Evolutionary conservation across 2,329 filamentous ascomycete genomes (phyloP).

Genomic region (Neocucurbitaria cava): DNA sequence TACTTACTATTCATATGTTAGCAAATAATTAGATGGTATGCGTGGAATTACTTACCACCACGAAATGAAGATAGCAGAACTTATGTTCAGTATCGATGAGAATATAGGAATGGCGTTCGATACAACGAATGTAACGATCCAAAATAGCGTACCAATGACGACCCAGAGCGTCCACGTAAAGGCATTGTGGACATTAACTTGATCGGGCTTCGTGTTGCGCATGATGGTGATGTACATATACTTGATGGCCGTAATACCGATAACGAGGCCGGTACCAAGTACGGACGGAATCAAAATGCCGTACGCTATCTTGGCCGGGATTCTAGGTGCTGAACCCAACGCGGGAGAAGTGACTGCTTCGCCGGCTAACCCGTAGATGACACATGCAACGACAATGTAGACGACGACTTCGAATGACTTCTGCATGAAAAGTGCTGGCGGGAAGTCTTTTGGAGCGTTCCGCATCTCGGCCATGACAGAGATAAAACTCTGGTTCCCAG

Average conservation of each 20-base stretch:
- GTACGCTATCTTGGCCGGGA: constrained; percentile 70
- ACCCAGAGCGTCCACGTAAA: constrained; percentile 67
- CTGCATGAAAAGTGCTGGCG: constrained; percentile 66
- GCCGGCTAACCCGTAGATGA: constrained; percentile 73
- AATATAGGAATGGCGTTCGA: constrained; percentile 61
- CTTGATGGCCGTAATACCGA: constrained; percentile 70
- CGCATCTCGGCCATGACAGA: constrained; percentile 70
- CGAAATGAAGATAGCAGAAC: constrained; percentile 63
- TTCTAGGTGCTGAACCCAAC: constrained; percentile 64
- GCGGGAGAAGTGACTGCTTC: constrained; percentile 68
- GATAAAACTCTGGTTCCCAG: constrained; percentile 71
- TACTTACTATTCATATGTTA: too few species aligned
- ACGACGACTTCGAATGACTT: constrained; percentile 65
- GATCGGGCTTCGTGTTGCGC: constrained; percentile 41
- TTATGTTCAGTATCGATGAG: constrained; percentile 68
- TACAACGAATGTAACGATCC: constrained; percentile 60
- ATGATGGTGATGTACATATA: constrained; percentile 71
- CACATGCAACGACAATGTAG: constrained; percentile 68
- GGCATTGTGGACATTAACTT: constrained; percentile 53
- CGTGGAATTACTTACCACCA: too few species aligned
- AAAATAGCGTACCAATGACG: constrained; percentile 61
- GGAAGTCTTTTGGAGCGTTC: constrained; percentile 62
- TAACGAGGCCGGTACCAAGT: constrained; percentile 73
- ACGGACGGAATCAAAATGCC: constrained; percentile 73
- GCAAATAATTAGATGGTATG: too few species aligned